Evolutionary conservation across 345 rosid species (phyloP).

Genomic region (Excoecaria cochinchinensis): DNA sequence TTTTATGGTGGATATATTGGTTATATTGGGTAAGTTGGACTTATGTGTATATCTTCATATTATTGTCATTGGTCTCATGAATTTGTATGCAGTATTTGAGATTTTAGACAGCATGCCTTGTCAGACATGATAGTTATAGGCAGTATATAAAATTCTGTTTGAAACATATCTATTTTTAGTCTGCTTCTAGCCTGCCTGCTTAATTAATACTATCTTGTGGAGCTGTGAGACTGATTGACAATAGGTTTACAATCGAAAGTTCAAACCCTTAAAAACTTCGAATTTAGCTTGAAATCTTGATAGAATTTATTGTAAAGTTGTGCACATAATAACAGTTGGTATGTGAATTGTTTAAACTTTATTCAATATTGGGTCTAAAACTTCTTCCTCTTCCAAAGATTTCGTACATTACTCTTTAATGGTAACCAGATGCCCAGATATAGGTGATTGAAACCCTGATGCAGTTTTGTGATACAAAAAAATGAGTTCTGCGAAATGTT

Average conservation of each 20-base stretch:
- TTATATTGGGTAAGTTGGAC: conserved; percentile 71
- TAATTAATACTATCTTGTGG: not conserved
- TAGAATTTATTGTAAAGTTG: too few species aligned
- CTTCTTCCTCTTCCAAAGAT: not conserved
- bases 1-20: conserved; percentile 94
- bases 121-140: not conserved
- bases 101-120: not conserved
- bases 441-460: not conserved
- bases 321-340: too few species aligned
- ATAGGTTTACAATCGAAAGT: not conserved
- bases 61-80: not conserved
- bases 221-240: not conserved
- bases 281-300: not conserved
- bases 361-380: not conserved
- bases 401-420: not conserved
- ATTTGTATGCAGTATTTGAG: not conserved
- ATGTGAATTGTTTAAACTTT: not conserved
- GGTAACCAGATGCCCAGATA: not conserved
- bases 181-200: not conserved
- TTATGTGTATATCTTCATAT: conserved; percentile 1
- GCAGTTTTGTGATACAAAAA: too few species aligned
- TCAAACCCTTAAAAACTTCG: not conserved
- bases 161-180: not conserved
- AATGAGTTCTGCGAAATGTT: too few species aligned
- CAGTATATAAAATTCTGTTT: not conserved